phyloP scores from a whole-genome alignment of 2,329 filamentous ascomycete genomes.

The Ophiosphaerella korrae region DNA sequence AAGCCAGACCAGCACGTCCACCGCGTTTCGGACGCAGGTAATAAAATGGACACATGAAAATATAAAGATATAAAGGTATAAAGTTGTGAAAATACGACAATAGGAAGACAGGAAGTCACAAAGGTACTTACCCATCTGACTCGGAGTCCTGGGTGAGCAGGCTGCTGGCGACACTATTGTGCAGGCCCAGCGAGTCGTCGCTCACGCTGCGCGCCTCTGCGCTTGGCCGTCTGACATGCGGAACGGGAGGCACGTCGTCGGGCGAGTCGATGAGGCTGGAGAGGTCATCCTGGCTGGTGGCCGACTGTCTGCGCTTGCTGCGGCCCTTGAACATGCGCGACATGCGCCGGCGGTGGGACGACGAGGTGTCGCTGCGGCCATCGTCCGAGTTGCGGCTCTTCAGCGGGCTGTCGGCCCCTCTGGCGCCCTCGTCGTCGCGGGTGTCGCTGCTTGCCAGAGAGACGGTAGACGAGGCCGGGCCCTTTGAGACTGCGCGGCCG shows the following conservation, averaged over 20 bases:
- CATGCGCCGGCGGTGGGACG: conserved; percentile 52
- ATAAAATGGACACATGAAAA: no score
- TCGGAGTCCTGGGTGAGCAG: conserved; percentile 59
- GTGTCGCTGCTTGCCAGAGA: conserved; percentile 41
- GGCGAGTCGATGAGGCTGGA: conserved; percentile 20
- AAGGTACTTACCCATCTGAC: conserved; percentile 52
- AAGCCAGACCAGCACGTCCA: neutral
- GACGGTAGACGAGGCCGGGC: conserved; percentile 36
- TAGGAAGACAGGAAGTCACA: conserved; percentile 26
- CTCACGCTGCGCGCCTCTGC: conserved; percentile 34
- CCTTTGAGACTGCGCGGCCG: conserved; percentile 25
- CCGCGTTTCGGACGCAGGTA: neutral
- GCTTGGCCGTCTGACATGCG: conserved; percentile 19
- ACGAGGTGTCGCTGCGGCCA: conserved; percentile 46
- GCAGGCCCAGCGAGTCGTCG: conserved; percentile 49
- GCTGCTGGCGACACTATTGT: conserved; percentile 55
- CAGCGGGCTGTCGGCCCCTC: conserved; percentile 47
- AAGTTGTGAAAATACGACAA: conserved; percentile 13
- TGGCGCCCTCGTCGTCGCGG: conserved; percentile 27
- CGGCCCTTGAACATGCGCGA: conserved; percentile 60
- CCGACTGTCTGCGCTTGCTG: conserved; percentile 38
- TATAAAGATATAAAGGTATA: neutral
- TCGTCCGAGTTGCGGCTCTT: conserved; percentile 50
- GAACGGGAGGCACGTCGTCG: conserved; percentile 30
- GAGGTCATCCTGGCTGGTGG: conserved; percentile 36